Conservation (phyloP, 306 rosid genomes). For the Ceratonia siliqua region DNA sequence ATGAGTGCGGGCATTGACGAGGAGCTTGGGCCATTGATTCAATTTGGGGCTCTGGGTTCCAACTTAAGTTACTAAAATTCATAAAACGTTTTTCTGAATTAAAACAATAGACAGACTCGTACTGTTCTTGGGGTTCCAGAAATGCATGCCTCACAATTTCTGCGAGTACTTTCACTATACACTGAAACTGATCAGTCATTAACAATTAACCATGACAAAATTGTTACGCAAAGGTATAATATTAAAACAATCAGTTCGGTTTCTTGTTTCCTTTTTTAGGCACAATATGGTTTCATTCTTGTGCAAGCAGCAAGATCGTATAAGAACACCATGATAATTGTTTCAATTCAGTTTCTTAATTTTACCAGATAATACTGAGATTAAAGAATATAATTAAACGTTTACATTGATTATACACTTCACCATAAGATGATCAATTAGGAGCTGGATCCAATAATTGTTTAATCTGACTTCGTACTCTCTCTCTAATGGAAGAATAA, state of each 20-base stretch:
- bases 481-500: conserved; percentile 54
- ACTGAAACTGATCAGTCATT: too few relatives aligned
- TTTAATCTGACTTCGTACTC: conserved; percentile 58
- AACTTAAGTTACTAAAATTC: too few relatives aligned
- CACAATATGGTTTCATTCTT: neutral
- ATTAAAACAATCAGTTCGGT: neutral
- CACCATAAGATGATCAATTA: conserved; percentile 37
- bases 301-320: neutral
- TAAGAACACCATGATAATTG: neutral
- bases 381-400: neutral
- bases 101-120: too few relatives aligned
- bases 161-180: too few relatives aligned
- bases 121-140: too few relatives aligned
- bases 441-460: conserved; percentile 55
- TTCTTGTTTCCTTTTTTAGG: neutral
- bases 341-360: neutral
- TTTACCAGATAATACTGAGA: neutral
- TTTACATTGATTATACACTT: conserved; percentile 18
- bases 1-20: too few relatives aligned
- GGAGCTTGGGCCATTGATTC: too few relatives aligned
- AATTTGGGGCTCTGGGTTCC: too few relatives aligned
- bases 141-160: too few relatives aligned
- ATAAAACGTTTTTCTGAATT: too few relatives aligned
- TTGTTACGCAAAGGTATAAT: neutral
- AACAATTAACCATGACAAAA: neutral